These are phyloP conservation scores for Xerocomus amazonicus DNA, from an alignment of 1,284 basidiomycete genomes.

Conservation along the genomic window DNA sequence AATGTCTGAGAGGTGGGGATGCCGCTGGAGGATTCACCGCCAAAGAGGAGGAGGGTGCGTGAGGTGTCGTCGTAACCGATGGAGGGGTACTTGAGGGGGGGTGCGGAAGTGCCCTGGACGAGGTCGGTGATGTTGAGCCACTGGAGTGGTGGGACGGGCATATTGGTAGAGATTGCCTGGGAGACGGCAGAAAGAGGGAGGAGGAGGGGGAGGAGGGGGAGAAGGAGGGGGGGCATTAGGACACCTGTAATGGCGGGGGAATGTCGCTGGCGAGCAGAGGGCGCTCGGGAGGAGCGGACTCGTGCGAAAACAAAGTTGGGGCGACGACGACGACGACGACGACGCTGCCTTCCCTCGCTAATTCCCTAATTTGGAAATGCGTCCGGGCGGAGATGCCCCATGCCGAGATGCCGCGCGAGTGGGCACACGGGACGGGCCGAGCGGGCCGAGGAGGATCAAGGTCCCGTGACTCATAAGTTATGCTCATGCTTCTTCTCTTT, in stretches of 20 bases:
- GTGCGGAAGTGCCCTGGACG: slow-evolving; percentile 51
- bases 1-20: slow-evolving; percentile 63
- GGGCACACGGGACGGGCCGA: not conserved
- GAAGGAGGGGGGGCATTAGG: slow-evolving; percentile 2
- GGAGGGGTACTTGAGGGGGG: slow-evolving; percentile 66
- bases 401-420: slow-evolving; percentile 11
- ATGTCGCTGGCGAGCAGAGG: slow-evolving; percentile 1
- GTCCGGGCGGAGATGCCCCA: slow-evolving; percentile 7
- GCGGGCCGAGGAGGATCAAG: not conserved
- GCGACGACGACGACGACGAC: slow-evolving; percentile 12
- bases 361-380: slow-evolving; percentile 13
- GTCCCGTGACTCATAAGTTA: slow-evolving; percentile 5
- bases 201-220: slow-evolving; percentile 1
- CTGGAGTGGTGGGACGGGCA: slow-evolving; percentile 52
- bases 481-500: no score
- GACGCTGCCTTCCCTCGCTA: slow-evolving; percentile 1
- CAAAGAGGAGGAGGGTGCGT: slow-evolving; percentile 65
- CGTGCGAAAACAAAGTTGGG: slow-evolving; percentile 15
- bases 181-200: slow-evolving; percentile 2
- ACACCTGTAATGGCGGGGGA: not conserved
- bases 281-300: slow-evolving; percentile 21
- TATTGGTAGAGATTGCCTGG: slow-evolving; percentile 35
- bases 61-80: slow-evolving; percentile 60
- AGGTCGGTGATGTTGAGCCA: slow-evolving; percentile 69
- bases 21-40: slow-evolving; percentile 65